Conservation (phyloP, 2,329 filamentous ascomycete genomes). For the Paradendryphiella salina region DNA sequence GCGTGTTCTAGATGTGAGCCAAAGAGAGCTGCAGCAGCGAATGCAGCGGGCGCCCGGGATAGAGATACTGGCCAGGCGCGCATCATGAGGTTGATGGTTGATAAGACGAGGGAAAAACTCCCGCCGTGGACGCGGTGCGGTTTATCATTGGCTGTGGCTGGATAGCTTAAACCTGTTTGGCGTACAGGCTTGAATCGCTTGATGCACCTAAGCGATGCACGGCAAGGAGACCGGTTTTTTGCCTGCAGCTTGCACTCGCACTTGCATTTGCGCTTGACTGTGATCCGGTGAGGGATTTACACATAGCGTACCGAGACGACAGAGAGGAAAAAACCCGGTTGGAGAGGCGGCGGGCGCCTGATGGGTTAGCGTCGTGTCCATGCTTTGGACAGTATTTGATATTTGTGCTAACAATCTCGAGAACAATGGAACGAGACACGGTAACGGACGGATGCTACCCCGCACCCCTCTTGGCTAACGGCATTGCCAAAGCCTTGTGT, state of each 20-base stretch:
- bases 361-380: no score
- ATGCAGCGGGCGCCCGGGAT: constrained; percentile 26
- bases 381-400: no score
- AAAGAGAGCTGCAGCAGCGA: constrained; percentile 37
- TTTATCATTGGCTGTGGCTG: constrained; percentile 3
- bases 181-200: constrained; percentile 5
- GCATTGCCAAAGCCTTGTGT: no score
- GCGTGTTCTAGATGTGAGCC: constrained; percentile 25
- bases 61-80: constrained; percentile 26
- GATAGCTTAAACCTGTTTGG: constrained; percentile 3
- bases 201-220: constrained; percentile 7
- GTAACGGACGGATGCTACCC: no score
- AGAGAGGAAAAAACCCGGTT: background rate
- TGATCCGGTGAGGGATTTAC: no score
- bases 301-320: background rate
- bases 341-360: background rate
- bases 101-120: background rate
- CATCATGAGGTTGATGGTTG: background rate
- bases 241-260: background rate
- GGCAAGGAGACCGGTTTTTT: background rate
- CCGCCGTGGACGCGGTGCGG: background rate
- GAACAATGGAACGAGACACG: no score
- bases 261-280: background rate
- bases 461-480: no score
- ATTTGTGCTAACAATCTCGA: no score